These are phyloP conservation scores for Thelephora ganbajun DNA, from an alignment of 768 basidiomycete genomes.

Conservation along the genomic window DNA sequence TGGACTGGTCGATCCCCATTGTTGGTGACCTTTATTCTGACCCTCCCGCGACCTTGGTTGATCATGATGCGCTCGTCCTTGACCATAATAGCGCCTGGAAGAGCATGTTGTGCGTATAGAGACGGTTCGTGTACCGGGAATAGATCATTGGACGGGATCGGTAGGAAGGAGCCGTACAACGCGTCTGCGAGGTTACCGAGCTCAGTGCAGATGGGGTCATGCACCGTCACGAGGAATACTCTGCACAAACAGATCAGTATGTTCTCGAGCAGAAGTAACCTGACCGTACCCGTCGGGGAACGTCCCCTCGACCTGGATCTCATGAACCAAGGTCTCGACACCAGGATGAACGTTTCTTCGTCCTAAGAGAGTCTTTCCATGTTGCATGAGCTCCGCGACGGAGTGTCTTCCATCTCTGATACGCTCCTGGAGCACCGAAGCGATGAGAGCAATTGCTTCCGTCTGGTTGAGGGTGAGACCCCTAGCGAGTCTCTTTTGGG, in stretches of 20 bases:
- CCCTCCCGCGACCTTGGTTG: slow-evolving; percentile 58
- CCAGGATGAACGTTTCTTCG: slow-evolving; percentile 78
- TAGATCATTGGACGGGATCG: slow-evolving; percentile 46
- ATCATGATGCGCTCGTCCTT: slow-evolving; percentile 54
- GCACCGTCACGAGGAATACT: slow-evolving; percentile 94
- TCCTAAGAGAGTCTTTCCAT: slow-evolving; percentile 82
- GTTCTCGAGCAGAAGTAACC: neutral
- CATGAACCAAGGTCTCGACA: slow-evolving; percentile 62
- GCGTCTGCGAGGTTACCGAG: slow-evolving; percentile 68
- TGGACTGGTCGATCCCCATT: slow-evolving; percentile 90
- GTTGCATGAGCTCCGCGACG: slow-evolving; percentile 86
- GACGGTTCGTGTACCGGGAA: slow-evolving; percentile 46
- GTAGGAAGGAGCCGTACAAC: slow-evolving; percentile 90
- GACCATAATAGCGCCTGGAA: slow-evolving; percentile 67
- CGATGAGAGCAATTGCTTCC: slow-evolving; percentile 83
- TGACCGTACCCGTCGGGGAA: slow-evolving; percentile 65
- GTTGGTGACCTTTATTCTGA: slow-evolving; percentile 71
- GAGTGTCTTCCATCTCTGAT: slow-evolving; percentile 83
- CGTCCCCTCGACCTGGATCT: slow-evolving; percentile 91
- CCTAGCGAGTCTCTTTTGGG: slow-evolving; percentile 91
- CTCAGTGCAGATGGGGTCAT: slow-evolving; percentile 85
- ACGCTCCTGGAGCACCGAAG: slow-evolving; percentile 83
- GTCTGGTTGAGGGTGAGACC: slow-evolving; percentile 77
- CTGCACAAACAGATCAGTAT: slow-evolving; percentile 19
- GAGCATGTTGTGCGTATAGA: slow-evolving; percentile 35